Base-by-base conservation (phyloP, 768 basidiomycete species). In the Pulveroboletus sp. region DNA sequence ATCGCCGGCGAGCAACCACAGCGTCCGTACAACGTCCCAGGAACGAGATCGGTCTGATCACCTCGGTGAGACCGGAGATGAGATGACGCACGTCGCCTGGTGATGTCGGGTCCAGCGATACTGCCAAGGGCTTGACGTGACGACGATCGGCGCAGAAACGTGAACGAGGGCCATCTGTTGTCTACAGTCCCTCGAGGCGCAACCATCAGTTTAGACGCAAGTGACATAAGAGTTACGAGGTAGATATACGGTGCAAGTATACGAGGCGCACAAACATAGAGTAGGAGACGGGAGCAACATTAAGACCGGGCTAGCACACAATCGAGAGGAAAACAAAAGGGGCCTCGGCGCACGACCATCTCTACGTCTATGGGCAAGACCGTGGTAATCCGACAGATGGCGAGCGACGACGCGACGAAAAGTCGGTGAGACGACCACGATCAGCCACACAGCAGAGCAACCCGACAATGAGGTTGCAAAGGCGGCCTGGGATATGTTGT, bases 401-500 rank as follows among this genome's bases (percentile, higher is more conserved):
- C 27, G 40, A 26, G 49, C 50, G 23, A 32, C 45, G 12, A 17
- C 23, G 34, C 44, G 31, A 11, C 36, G 40, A 41, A n/a, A 39
- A 9, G 38, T 23, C 52, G 42, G 34, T 13, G 17, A 47, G n/a
- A n/a, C n/a, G n/a, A n/a, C n/a, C n/a, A 17, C 17, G 42, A 45
- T 47, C 35, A 13, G 46, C 56, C 47, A 46, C 57, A 48, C 27
- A n/a, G 48, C 30, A 11, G 54, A 50, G 38, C 13, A 51, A 40
- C 43, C 47, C 36, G 45, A 30, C 48, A 16, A 34, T 36, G 30
- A 38, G 23, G 45, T 7, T 37, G 31, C 14, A 30, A 43, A 37
- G 48, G 49, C 64, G 66, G 57, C 64, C 66, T 64, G 45, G 51
- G 67, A 66, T 66, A 66, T 66, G 67, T 66, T 62, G 60, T 50